phyloP scores from a whole-genome alignment of 164 flowering plant genomes.

The Kingdonia uniflora region DNA sequence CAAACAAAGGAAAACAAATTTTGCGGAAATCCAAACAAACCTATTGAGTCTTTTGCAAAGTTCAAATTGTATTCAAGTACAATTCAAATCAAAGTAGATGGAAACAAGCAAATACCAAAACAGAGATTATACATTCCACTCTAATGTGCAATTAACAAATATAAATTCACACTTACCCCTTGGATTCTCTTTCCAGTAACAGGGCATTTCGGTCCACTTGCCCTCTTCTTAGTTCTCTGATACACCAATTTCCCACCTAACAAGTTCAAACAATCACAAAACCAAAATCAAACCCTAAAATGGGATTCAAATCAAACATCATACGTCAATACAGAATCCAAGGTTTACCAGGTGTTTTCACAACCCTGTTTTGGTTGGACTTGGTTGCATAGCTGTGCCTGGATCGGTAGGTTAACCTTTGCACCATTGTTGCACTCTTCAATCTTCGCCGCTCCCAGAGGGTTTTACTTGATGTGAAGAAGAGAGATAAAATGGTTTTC shows the following conservation, averaged over 20 bases:
- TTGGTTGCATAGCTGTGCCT: slow-evolving; percentile 47
- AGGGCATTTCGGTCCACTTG: slow-evolving; percentile 54
- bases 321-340: neutral
- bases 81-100: too few relatives aligned
- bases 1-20: too few relatives aligned
- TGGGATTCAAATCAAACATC: neutral
- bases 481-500: neutral
- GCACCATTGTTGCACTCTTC: slow-evolving; percentile 26
- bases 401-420: slow-evolving; percentile 30
- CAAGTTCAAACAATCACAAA: neutral
- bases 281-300: neutral
- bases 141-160: too few relatives aligned
- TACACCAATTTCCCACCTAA: slow-evolving; percentile 39
- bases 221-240: slow-evolving; percentile 44
- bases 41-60: too few relatives aligned
- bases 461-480: neutral
- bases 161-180: slow-evolving; percentile 26
- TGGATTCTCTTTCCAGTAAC: slow-evolving; percentile 58
- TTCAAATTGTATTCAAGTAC: too few relatives aligned
- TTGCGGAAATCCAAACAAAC: too few relatives aligned
- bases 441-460: neutral
- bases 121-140: too few relatives aligned
- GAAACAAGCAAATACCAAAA: too few relatives aligned
- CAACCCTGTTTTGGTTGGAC: slow-evolving; percentile 37
- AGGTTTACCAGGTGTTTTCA: slow-evolving; percentile 36